Conservation (phyloP, 2,329 filamentous ascomycete species). For the Fusarium sp. region DNA sequence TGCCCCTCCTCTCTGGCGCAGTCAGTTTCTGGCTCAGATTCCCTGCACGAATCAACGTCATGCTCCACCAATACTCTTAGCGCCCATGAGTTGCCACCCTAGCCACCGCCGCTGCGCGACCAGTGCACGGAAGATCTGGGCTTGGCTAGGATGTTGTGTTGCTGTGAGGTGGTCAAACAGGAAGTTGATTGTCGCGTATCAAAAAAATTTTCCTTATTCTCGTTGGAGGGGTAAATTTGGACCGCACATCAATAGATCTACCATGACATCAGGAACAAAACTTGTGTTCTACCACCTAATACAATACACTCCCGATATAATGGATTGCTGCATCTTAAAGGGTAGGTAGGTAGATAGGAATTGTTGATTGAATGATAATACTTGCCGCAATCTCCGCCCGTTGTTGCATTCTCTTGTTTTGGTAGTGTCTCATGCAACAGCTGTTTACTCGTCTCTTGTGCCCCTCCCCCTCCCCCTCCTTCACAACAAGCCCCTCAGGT, state of each 20-base stretch:
- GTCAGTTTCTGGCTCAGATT: conserved; percentile 39
- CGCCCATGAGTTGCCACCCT: conserved; percentile 44
- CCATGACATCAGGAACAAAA: conserved; percentile 11
- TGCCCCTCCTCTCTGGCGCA: conserved; percentile 44
- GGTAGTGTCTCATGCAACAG: conserved; percentile 19
- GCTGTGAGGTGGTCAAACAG: conserved; percentile 29
- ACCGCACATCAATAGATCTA: neutral
- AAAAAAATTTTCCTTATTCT: conserved; percentile 7
- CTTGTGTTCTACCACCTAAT: neutral
- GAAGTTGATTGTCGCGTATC: conserved; percentile 33
- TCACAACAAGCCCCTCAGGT: conserved; percentile 35
- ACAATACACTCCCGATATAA: neutral
- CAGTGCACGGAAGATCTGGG: conserved; percentile 42
- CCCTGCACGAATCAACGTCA: conserved; percentile 48
- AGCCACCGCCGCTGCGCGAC: conserved; percentile 44
- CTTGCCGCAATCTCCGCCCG: conserved; percentile 15
- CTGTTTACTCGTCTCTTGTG: conserved; percentile 20
- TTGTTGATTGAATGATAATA: neutral
- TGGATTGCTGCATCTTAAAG: neutral
- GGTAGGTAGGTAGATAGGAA: neutral
- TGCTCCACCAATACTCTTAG: conserved; percentile 44
- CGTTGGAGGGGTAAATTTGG: conserved; percentile 30
- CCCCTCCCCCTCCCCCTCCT: conserved; percentile 33
- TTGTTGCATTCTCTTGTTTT: conserved; percentile 21
- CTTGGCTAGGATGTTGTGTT: conserved; percentile 19